Evolutionary conservation across 306 rosid species (phyloP).

Genomic region (Alnus glutinosa): DNA sequence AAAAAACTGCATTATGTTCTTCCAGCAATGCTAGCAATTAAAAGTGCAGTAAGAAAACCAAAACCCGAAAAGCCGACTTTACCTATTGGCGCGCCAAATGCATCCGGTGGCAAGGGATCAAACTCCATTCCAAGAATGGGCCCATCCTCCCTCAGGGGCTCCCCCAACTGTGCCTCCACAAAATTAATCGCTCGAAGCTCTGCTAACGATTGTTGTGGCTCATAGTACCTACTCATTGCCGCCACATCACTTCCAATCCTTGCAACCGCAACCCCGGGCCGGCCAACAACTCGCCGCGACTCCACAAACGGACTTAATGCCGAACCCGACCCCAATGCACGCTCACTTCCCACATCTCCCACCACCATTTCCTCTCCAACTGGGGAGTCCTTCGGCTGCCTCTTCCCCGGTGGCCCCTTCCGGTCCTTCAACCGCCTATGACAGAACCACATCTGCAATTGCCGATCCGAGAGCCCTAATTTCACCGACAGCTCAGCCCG

Average conservation of each 20-base stretch:
- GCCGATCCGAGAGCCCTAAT: conserved; percentile 73
- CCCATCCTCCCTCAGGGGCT: conserved; percentile 65
- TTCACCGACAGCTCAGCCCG: conserved; percentile 58
- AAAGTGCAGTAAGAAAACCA: background rate
- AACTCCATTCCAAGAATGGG: conserved; percentile 80
- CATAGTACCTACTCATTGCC: conserved; percentile 42
- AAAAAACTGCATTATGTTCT: background rate
- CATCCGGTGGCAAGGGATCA: conserved; percentile 74
- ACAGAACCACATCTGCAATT: conserved; percentile 89
- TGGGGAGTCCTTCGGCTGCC: conserved; percentile 32
- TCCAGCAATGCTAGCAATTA: conserved; percentile 8
- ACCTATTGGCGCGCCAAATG: conserved; percentile 77
- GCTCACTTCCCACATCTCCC: conserved; percentile 34
- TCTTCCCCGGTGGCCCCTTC: conserved; percentile 36
- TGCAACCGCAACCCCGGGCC: conserved; percentile 37
- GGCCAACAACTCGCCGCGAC: conserved; percentile 28
- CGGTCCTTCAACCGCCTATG: conserved; percentile 73
- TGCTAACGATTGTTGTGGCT: conserved; percentile 41
- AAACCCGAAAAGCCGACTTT: conserved; percentile 22
- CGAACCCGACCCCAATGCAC: conserved; percentile 34
- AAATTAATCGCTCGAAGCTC: conserved; percentile 64
- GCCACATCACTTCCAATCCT: conserved; percentile 41
- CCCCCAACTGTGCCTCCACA: conserved; percentile 72
- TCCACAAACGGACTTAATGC: conserved; percentile 39
- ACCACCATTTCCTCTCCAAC: conserved; percentile 33